Evolutionary conservation across 257 asterid genomes (phyloP).

Genomic region (Solanum ahanhuiri): DNA sequence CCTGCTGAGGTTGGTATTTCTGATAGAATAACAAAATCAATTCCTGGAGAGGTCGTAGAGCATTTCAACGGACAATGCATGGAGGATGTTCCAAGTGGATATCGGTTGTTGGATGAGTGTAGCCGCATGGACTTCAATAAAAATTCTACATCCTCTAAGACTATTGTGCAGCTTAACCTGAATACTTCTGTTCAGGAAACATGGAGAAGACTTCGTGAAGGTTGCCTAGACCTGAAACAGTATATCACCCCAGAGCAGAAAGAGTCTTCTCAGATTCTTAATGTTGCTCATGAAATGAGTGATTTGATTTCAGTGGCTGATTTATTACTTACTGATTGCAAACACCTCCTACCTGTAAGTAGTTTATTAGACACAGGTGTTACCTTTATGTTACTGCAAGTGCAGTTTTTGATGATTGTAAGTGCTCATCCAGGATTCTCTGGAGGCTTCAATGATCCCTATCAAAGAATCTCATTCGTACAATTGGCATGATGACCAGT

Average conservation of each 20-base stretch:
- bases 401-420: slow-evolving; percentile 8
- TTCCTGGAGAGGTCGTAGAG: slow-evolving; percentile 31
- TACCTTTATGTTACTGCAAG: slow-evolving; percentile 1
- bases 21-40: slow-evolving; percentile 15
- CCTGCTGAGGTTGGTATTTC: slow-evolving; percentile 38
- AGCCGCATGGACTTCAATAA: slow-evolving; percentile 50
- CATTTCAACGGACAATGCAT: slow-evolving; percentile 42
- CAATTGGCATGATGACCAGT: slow-evolving; percentile 56
- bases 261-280: slow-evolving; percentile 33
- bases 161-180: slow-evolving; percentile 13
- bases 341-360: slow-evolving; percentile 41
- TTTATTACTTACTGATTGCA: slow-evolving; percentile 52
- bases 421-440: slow-evolving; percentile 47
- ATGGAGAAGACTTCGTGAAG: slow-evolving; percentile 55
- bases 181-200: slow-evolving; percentile 47
- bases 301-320: slow-evolving; percentile 73
- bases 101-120: slow-evolving; percentile 74
- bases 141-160: slow-evolving; percentile 18
- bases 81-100: slow-evolving; percentile 31
- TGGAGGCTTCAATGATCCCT: slow-evolving; percentile 25
- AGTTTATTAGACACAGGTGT: neutral
- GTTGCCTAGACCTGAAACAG: slow-evolving; percentile 26
- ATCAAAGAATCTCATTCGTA: slow-evolving; percentile 28
- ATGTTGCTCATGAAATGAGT: slow-evolving; percentile 38
- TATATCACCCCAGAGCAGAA: slow-evolving; percentile 61